Base-by-base conservation (phyloP, 371 early-diverging fungal genomes). In the Nematocida ironsii region DNA sequence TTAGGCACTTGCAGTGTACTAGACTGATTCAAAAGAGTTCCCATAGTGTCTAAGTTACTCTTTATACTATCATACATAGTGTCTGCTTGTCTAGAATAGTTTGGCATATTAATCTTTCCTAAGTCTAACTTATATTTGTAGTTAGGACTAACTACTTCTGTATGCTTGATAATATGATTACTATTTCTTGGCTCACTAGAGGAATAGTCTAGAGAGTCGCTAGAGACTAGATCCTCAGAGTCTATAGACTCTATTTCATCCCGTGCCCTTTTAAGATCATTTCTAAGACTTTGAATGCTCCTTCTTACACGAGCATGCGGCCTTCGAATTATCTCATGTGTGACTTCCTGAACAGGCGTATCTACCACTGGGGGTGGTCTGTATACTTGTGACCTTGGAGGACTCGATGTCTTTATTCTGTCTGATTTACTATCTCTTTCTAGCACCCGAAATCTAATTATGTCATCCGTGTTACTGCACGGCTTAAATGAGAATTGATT, bases 401-500 rank as follows among this genome's bases (percentile, higher is more conserved):
- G 52, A 13, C 9, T 50, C 9, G 52, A 18, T 9, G 9, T 18
- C 3, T 50, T 9, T 50, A 13, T 9, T 13, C 1, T 50, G 52
- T 13, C 52, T 9, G 52, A 18, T 50, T 9, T 50, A n/a, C 42
- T 44, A 42, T 68, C 69, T 68, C 69, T 68, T 52, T 73, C 73
- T 44, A 73, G n/a, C 6, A 73, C 54, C 11, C 39, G 9, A 50
- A 76, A 76, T 13, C 71, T 33, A 56, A 78, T 70, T 48, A 23
- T 62, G 39, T 70, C 62, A 18, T 4, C n/a, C 2, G 68, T 47
- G 1, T 20, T 56, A 7, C 6, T 23, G 44, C 80, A 78, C 5
- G 42, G 54, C 55, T 70, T 67, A 42, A 78, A 78, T 18, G 55
- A 60, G 40, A 78, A 78, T 27, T 39, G n/a, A 23, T 56, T 33